Evolutionary conservation across 1,139 yeast species (phyloP).

Genomic region (Diutina siamensis): DNA sequence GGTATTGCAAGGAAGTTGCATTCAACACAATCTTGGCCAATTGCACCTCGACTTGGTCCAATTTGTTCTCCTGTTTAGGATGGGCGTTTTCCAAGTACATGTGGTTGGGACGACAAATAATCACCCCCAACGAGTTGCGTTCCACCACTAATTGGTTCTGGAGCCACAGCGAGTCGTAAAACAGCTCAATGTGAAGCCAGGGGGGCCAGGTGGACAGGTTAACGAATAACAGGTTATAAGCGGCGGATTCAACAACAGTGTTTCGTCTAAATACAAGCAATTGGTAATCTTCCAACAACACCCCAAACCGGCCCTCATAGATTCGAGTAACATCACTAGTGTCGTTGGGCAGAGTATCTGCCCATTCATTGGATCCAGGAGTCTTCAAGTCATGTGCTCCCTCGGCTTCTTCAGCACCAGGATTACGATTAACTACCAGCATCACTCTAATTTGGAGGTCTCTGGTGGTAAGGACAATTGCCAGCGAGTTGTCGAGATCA

Average conservation of each 20-base stretch:
- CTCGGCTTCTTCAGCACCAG: neutral
- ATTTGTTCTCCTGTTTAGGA: slow-evolving; percentile 10
- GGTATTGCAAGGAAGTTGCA: slow-evolving; percentile 67
- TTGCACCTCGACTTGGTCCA: slow-evolving; percentile 35
- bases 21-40: slow-evolving; percentile 59
- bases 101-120: slow-evolving; percentile 60
- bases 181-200: slow-evolving; percentile 65
- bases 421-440: neutral
- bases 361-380: neutral
- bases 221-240: neutral
- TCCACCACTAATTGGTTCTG: slow-evolving; percentile 48
- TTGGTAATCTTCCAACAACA: slow-evolving; percentile 3
- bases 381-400: neutral
- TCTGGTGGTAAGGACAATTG: neutral
- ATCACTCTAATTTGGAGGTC: slow-evolving; percentile 1
- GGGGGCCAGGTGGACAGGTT: slow-evolving; percentile 57
- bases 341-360: neutral
- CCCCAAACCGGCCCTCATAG: slow-evolving; percentile 3
- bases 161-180: slow-evolving; percentile 54
- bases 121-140: slow-evolving; percentile 48
- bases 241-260: neutral
- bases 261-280: neutral
- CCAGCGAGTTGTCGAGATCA: slow-evolving; percentile 21
- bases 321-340: neutral
- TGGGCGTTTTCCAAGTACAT: slow-evolving; percentile 12